Percentiles rank a stretch among this genome's conserved stretches.
These are phyloP conservation scores for Ogataea corticis DNA, from an alignment of 805 yeast species.

Conservation along the genomic window DNA sequence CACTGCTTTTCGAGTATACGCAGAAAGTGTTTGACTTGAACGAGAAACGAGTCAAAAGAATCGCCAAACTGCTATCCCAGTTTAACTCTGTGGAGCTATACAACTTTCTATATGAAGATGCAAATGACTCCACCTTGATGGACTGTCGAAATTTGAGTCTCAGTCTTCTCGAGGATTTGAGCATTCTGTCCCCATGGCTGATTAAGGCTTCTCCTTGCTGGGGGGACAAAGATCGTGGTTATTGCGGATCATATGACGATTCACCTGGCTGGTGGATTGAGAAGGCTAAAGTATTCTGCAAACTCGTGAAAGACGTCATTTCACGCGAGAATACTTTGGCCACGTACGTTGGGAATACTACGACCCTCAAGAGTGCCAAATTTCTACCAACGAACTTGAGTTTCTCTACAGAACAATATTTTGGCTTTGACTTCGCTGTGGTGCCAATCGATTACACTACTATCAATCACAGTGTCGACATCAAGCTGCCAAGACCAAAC, in stretches of 20 bases:
- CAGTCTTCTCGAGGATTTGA: slow-evolving; percentile 39
- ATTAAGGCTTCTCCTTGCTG: slow-evolving; percentile 42
- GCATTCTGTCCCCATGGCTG: slow-evolving; percentile 38
- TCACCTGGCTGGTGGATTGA: slow-evolving; percentile 43
- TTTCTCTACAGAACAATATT: slow-evolving; percentile 38
- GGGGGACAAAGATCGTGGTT: slow-evolving; percentile 22
- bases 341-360: slow-evolving; percentile 34
- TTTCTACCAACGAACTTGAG: not conserved
- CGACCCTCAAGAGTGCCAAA: slow-evolving; percentile 4
- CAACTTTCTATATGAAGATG: slow-evolving; percentile 45
- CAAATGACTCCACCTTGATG: slow-evolving; percentile 41
- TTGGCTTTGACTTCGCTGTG: slow-evolving; percentile 43
- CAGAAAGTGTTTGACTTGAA: slow-evolving; percentile 15
- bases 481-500: slow-evolving; percentile 34
- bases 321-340: slow-evolving; percentile 35
- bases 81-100: slow-evolving; percentile 46
- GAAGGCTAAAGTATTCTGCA: slow-evolving; percentile 38
- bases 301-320: slow-evolving; percentile 34
- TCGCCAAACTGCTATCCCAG: slow-evolving; percentile 49
- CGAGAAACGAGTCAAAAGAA: slow-evolving; percentile 17
- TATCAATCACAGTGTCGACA: slow-evolving; percentile 1
- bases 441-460: not conserved
- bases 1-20: slow-evolving; percentile 36
- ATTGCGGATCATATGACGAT: slow-evolving; percentile 35
- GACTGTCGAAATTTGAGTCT: slow-evolving; percentile 47